Conservation (phyloP, 2,329 filamentous ascomycete genomes). For the Karstenula rhodostoma region DNA sequence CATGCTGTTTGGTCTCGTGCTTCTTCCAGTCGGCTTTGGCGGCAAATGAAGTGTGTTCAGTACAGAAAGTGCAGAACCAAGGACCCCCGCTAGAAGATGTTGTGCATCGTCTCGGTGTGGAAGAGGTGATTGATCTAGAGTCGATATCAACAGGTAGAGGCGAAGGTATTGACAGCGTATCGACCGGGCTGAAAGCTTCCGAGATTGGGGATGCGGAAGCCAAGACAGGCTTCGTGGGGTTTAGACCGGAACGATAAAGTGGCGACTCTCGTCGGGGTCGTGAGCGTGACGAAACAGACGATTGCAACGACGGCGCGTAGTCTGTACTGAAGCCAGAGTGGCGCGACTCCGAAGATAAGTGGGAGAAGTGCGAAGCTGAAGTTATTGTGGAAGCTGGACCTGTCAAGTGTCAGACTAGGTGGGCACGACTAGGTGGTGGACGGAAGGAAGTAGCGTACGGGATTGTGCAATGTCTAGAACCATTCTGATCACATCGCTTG, state of each 20-base stretch:
- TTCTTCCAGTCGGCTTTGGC: slow-evolving; percentile 19
- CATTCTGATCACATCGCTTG: slow-evolving; percentile 6
- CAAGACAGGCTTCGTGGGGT: background rate
- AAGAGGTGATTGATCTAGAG: background rate
- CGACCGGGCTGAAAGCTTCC: slow-evolving; percentile 3
- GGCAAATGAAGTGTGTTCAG: slow-evolving; percentile 9
- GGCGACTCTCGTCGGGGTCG: background rate
- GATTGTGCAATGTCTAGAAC: slow-evolving; percentile 4
- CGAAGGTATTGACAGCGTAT: slow-evolving; percentile 3
- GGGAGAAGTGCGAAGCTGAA: slow-evolving; percentile 7
- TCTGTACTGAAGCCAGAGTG: slow-evolving; percentile 8
- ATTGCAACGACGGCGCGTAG: slow-evolving; percentile 4
- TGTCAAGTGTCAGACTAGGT: background rate
- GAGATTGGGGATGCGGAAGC: background rate
- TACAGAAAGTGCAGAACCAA: slow-evolving; percentile 18
- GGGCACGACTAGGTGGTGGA: too few species aligned
- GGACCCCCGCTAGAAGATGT: background rate
- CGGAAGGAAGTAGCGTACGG: background rate
- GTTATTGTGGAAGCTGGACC: slow-evolving; percentile 5
- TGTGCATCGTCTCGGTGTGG: background rate
- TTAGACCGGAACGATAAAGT: slow-evolving; percentile 8
- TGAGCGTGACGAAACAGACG: slow-evolving; percentile 8
- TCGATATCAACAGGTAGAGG: slow-evolving; percentile 1
- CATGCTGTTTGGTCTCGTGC: slow-evolving; percentile 12
- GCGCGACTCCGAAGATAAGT: slow-evolving; percentile 5